A percentile compares a stretch with the other conserved stretches of the same genome.
These are phyloP conservation scores for Tylopilus intermedius DNA, from an alignment of 768 basidiomycete genomes.

Conservation along the genomic window DNA sequence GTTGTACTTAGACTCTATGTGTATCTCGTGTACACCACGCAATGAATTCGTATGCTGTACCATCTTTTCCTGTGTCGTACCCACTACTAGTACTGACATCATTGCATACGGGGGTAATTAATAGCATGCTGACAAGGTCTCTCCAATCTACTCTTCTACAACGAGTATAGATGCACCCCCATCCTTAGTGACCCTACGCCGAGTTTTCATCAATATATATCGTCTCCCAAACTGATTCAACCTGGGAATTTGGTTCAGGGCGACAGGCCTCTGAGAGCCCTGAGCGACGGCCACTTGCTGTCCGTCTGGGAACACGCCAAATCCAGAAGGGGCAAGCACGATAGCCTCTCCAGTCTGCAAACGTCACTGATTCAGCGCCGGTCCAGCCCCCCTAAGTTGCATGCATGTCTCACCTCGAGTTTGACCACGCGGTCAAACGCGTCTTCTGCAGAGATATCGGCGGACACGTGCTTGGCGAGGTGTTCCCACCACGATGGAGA, in stretches of 20 bases:
- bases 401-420: constrained; percentile 44
- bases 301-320: constrained; percentile 38
- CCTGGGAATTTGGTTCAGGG: constrained; percentile 19
- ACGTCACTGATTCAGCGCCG: neutral
- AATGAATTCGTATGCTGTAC: no score
- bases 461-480: constrained; percentile 60
- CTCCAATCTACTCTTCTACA: constrained; percentile 14
- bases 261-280: constrained; percentile 4
- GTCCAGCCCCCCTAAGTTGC: neutral
- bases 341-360: constrained; percentile 67
- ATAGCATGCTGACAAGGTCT: neutral
- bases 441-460: constrained; percentile 52
- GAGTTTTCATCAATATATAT: constrained; percentile 56
- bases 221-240: constrained; percentile 52
- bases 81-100: neutral
- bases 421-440: constrained; percentile 64
- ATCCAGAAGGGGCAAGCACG: constrained; percentile 60
- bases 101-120: neutral
- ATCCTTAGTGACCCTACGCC: constrained; percentile 56
- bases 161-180: constrained; percentile 59
- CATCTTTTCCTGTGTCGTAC: no score
- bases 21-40: neutral
- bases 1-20: neutral
- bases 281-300: neutral
- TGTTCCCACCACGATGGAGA: constrained; percentile 76